A percentile compares a stretch with the other conserved stretches of the same genome.
phyloP scores from a whole-genome alignment of 2,329 filamentous ascomycete species.

The Penicillium sp. region DNA sequence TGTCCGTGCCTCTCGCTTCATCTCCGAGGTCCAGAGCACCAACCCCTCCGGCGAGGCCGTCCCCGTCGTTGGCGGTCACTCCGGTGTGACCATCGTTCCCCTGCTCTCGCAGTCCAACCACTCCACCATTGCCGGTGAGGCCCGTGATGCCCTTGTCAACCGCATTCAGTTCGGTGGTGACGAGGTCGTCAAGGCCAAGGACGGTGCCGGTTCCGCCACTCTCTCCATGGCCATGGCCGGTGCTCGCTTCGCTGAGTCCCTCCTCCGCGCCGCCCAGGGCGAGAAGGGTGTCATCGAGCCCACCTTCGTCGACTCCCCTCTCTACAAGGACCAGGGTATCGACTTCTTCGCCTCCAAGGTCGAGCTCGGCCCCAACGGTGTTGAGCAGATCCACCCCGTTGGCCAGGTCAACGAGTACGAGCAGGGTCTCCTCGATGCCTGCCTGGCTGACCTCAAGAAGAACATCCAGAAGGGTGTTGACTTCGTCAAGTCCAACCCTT shows the following conservation, averaged over 20 bases:
- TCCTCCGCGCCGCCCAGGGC: conserved; percentile 89
- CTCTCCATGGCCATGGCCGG: conserved; percentile 99
- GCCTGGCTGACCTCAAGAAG: conserved; percentile 66
- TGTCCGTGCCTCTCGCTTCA: conserved; percentile 96
- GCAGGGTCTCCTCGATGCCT: conserved; percentile 85
- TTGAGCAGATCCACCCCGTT: conserved; percentile 87
- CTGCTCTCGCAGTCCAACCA: conserved; percentile 94
- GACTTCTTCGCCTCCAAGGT: conserved; percentile 96
- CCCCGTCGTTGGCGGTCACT: conserved; percentile 95
- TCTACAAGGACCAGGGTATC: conserved; percentile 98
- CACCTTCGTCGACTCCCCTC: conserved; percentile 92
- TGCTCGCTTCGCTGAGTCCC: conserved; percentile 79
- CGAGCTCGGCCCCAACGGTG: conserved; percentile 94
- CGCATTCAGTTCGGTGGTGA: conserved; percentile 99
- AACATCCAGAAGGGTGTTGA: conserved; percentile 86
- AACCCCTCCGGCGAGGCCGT: conserved; percentile 93
- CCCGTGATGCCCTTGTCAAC: conserved; percentile 75
- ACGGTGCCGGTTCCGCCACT: conserved; percentile 92
- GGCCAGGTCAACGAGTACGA: conserved; percentile 83
- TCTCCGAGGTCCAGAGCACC: conserved; percentile 87
- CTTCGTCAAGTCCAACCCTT: conserved; percentile 63
- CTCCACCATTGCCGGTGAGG: conserved; percentile 76
- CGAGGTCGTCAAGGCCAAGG: conserved; percentile 99
- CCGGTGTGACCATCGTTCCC: conserved; percentile 95
- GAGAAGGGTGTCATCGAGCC: conserved; percentile 95